These are phyloP conservation scores for Zoysia pacifica DNA, from an alignment of 176 grass and related monocot species.

Conservation along the genomic window DNA sequence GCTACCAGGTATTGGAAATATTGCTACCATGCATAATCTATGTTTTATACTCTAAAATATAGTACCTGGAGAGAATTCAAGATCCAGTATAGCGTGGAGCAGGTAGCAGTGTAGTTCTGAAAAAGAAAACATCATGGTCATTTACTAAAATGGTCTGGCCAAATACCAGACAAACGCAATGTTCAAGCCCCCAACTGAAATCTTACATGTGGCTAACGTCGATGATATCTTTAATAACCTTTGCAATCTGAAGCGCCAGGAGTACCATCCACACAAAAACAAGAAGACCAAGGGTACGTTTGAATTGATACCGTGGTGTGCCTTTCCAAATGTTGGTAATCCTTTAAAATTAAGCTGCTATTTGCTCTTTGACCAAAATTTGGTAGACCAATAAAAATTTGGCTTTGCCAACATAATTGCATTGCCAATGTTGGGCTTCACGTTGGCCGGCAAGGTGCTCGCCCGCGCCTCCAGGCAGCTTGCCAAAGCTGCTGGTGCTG, in stretches of 20 bases:
- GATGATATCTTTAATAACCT: constrained; percentile 43
- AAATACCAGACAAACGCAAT: neutral
- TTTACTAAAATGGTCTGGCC: constrained; percentile 12
- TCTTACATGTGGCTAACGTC: constrained; percentile 11
- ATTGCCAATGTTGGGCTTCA: too few species aligned
- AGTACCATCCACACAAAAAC: constrained; percentile 73
- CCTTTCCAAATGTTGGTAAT: too few species aligned
- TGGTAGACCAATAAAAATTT: too few species aligned
- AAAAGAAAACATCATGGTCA: constrained; percentile 20
- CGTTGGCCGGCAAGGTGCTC: too few species aligned
- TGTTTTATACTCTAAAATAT: neutral
- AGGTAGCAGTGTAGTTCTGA: constrained; percentile 77
- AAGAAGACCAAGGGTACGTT: constrained; percentile 52
- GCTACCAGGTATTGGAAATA: too few species aligned
- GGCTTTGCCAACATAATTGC: too few species aligned
- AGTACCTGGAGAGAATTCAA: constrained; percentile 80
- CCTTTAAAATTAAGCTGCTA: too few species aligned
- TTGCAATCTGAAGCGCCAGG: constrained; percentile 71
- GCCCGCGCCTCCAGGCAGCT: too few species aligned
- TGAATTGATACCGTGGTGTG: too few species aligned
- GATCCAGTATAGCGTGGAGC: constrained; percentile 75
- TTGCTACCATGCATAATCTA: too few species aligned
- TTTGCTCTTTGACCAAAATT: too few species aligned
- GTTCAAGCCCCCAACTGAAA: neutral
- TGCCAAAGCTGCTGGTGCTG: too few species aligned